Base-by-base conservation (phyloP, 2,329 filamentous ascomycete species). In the Colletotrichum tabaci region DNA sequence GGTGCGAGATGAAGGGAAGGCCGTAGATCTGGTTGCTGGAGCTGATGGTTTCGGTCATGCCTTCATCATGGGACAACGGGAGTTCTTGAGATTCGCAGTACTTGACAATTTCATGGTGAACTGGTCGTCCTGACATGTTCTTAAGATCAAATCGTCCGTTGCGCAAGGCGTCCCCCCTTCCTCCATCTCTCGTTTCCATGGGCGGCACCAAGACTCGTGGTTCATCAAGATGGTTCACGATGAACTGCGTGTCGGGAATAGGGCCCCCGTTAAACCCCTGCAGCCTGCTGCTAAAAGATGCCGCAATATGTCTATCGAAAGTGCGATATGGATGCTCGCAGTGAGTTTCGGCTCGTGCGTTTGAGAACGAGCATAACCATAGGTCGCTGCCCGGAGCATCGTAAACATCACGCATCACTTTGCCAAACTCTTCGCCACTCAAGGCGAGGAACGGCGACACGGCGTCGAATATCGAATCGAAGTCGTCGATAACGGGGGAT, bases 401-500 rank as follows among this genome's bases (percentile, higher is more conserved):
- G 5, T 79, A 74, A 0, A 77, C 75, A 0, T 75, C 52, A 6
- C 61, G 50, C 74, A 85, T 82, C 0, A 75, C 69, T 3, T 77
- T 53, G 0, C 52, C 18, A 2, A 84, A 65, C 12, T 83, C 78
- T 0, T 74, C 69, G 0, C 83, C 84, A 40, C 79, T 82, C 0
- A 86, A 40, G 4, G 71, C 78, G 67, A 80, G 79, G 49, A 88
- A 85, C 0, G 85, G 86, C 0, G 77, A 75, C 1, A 88, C 73
- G 0, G 77, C 71, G 0, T 83, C 69, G 50, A 82, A 76, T 2
- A 88, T 84, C 0, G 75, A 78, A 49, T 88, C 84, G 38, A 85
- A 88, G 3, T 88, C 83, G 67, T 88, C 86, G 42, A 88, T 86
- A n/a, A 88, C 80, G 0, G 79, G 79, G 0, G 85, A 87, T 2